Percentiles rank a stretch among this genome's conserved stretches.
These are phyloP conservation scores for Yamadazyma aaseri DNA, from an alignment of 1,139 yeast genomes.

Conservation along the genomic window DNA sequence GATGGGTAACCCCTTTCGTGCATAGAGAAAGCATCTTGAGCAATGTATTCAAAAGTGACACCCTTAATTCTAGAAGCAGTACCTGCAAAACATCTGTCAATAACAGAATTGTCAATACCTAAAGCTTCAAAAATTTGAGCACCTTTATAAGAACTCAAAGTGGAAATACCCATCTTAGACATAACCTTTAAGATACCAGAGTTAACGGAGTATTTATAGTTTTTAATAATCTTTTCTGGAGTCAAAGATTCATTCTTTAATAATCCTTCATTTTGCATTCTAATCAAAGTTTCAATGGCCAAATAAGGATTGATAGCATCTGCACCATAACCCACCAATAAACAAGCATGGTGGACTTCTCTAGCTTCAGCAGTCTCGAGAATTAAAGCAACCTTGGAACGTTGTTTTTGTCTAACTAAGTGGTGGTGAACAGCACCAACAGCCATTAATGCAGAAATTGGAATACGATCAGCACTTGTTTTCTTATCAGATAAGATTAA, in stretches of 20 bases:
- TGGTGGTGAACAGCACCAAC: conserved; percentile 97
- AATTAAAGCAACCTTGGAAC: conserved; percentile 90
- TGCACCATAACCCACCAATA: conserved; percentile 94
- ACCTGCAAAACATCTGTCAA: conserved; percentile 94
- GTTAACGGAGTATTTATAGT: conserved; percentile 81
- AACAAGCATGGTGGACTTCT: conserved; percentile 95
- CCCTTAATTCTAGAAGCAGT: conserved; percentile 97
- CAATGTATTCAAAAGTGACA: conserved; percentile 90
- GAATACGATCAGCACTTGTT: conserved; percentile 60
- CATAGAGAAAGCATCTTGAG: conserved; percentile 91
- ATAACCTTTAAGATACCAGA: conserved; percentile 93
- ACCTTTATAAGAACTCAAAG: conserved; percentile 95
- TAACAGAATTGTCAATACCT: conserved; percentile 93
- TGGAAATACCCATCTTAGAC: conserved; percentile 99
- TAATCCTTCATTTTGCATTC: conserved; percentile 81
- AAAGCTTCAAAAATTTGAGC: conserved; percentile 97
- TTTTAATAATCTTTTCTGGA: conserved; percentile 60
- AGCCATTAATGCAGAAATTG: conserved; percentile 91
- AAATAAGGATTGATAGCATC: conserved; percentile 94
- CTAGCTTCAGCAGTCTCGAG: conserved; percentile 96
- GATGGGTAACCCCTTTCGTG: conserved; percentile 91
- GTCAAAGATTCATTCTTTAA: conserved; percentile 57
- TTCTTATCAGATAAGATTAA: conserved; percentile 74
- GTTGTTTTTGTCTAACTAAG: conserved; percentile 90
- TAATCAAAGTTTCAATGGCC: conserved; percentile 83